Evolutionary conservation across 148 eudicot species (phyloP).

Genomic region (Rhododendron molle): DNA sequence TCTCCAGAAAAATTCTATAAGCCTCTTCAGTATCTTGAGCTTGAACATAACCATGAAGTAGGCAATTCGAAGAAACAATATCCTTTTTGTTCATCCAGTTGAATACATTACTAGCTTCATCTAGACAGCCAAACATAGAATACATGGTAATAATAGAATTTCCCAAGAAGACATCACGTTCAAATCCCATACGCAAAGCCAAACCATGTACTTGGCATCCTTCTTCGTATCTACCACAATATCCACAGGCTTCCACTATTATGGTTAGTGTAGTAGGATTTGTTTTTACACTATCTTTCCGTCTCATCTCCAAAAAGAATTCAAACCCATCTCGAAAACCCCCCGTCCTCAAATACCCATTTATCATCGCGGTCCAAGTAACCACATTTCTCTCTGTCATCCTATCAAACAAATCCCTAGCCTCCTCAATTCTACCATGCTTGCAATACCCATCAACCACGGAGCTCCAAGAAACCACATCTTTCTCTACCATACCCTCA

Average conservation of each 20-base stretch:
- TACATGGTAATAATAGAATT: constrained; percentile 57
- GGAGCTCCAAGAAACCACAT: constrained; percentile 68
- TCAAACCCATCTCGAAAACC: constrained; percentile 42
- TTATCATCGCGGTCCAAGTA: constrained; percentile 58
- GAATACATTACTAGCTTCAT: constrained; percentile 37
- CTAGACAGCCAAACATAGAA: constrained; percentile 41
- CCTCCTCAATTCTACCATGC: constrained; percentile 30
- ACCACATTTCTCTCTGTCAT: constrained; percentile 48
- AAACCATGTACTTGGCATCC: constrained; percentile 57
- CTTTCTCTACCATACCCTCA: constrained; percentile 41
- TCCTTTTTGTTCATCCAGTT: constrained; percentile 33
- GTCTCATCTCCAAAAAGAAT: constrained; percentile 49
- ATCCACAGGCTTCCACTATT: constrained; percentile 53
- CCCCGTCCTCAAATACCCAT: constrained; percentile 45
- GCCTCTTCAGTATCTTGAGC: constrained; percentile 37
- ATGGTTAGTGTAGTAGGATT: constrained; percentile 39
- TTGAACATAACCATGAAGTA: constrained; percentile 40
- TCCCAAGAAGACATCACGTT: constrained; percentile 38
- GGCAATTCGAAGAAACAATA: constrained; percentile 46
- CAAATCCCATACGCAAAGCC: constrained; percentile 42
- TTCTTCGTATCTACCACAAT: constrained; percentile 32
- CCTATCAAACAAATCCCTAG: constrained; percentile 38
- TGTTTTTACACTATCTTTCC: constrained; percentile 23
- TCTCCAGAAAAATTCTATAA: constrained; percentile 29
- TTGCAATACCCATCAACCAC: constrained; percentile 59